phyloP scores from a whole-genome alignment of 2,329 filamentous ascomycete genomes.

The Apiospora marii region DNA sequence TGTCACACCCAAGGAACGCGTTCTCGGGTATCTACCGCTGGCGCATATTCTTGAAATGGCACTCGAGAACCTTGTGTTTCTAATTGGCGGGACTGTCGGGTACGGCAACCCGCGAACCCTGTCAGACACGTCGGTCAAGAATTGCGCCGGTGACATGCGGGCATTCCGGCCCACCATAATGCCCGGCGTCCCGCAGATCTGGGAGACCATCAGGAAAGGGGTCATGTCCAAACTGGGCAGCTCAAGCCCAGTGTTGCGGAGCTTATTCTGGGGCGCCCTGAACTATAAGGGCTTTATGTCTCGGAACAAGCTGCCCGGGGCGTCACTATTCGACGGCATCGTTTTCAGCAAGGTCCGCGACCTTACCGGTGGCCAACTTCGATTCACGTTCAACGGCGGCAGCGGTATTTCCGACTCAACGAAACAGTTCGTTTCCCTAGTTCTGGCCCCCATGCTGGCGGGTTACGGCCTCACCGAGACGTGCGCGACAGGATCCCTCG shows the following conservation, averaged over 20 bases:
- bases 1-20: neutral
- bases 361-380: slow-evolving; percentile 84
- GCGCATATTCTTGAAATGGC: slow-evolving; percentile 92
- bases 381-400: slow-evolving; percentile 83
- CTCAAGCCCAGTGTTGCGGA: slow-evolving; percentile 71
- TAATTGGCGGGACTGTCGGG: slow-evolving; percentile 87
- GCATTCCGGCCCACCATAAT: slow-evolving; percentile 85
- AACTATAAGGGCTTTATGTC: slow-evolving; percentile 53
- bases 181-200: slow-evolving; percentile 87
- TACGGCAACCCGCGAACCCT: slow-evolving; percentile 89
- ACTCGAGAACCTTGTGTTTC: slow-evolving; percentile 84
- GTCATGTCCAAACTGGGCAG: slow-evolving; percentile 79
- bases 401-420: slow-evolving; percentile 86
- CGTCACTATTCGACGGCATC: slow-evolving; percentile 74
- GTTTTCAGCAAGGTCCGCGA: slow-evolving; percentile 94
- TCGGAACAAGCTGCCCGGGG: slow-evolving; percentile 68
- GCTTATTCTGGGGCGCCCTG: slow-evolving; percentile 69
- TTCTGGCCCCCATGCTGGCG: slow-evolving; percentile 87
- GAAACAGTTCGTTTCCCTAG: slow-evolving; percentile 86
- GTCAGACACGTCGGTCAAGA: slow-evolving; percentile 79
- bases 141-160: slow-evolving; percentile 76
- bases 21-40: slow-evolving; percentile 85
- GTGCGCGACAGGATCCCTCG: slow-evolving; percentile 76
- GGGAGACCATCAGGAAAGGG: slow-evolving; percentile 92
- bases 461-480: slow-evolving; percentile 92